These are phyloP conservation scores for Amesomyces nigricolor DNA, from an alignment of 2,329 filamentous ascomycete genomes.

Conservation along the genomic window DNA sequence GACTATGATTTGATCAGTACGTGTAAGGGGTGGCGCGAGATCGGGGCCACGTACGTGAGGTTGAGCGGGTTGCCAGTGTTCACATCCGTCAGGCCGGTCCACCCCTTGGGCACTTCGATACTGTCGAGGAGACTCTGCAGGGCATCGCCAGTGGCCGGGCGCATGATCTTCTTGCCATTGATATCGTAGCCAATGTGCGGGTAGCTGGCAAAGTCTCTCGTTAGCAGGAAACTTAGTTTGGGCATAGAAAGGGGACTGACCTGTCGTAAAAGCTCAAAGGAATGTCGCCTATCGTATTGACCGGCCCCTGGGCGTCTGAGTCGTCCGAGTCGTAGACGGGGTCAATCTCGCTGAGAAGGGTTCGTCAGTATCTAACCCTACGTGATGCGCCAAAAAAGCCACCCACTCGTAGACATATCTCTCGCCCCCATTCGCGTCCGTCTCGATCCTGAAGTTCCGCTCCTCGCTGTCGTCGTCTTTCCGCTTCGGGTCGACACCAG, in stretches of 20 bases:
- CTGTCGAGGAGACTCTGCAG: conserved; percentile 90
- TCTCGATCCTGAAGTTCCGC: conserved; percentile 53
- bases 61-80: conserved; percentile 89
- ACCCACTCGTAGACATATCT: conserved; percentile 74
- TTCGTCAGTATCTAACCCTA: conserved; percentile 9
- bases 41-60: conserved; percentile 37
- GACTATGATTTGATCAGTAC: conserved; percentile 39
- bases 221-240: background rate
- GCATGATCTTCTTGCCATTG: conserved; percentile 96
- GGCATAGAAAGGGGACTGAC: background rate
- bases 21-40: background rate
- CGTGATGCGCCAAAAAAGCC: background rate
- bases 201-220: conserved; percentile 42
- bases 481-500: conserved; percentile 31
- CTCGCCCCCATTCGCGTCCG: conserved; percentile 83
- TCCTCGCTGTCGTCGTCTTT: conserved; percentile 33
- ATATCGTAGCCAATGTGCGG: conserved; percentile 99
- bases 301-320: conserved; percentile 69
- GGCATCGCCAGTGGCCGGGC: conserved; percentile 88
- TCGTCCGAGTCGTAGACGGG: conserved; percentile 96
- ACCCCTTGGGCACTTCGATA: conserved; percentile 94
- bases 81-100: conserved; percentile 92
- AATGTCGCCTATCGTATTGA: conserved; percentile 94
- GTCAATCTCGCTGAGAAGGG: conserved; percentile 61
- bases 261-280: conserved; percentile 92